Evolutionary conservation across 2,329 filamentous ascomycete species (phyloP).

Genomic region (Metarhizium humberi): DNA sequence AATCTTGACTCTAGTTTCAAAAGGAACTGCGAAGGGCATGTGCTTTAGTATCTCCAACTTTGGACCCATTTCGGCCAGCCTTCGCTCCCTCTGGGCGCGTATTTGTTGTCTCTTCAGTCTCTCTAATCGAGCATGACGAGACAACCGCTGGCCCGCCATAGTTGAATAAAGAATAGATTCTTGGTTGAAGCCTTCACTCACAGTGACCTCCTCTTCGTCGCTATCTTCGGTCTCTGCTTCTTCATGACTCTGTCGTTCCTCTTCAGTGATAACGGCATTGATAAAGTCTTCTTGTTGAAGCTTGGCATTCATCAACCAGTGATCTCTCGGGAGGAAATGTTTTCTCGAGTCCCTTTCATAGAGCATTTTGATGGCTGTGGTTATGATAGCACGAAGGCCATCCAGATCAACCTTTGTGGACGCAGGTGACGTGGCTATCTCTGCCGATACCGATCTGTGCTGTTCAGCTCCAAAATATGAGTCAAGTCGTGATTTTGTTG

Average conservation of each 20-base stretch:
- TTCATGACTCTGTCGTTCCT: conserved; percentile 64
- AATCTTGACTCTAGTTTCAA: conserved; percentile 81
- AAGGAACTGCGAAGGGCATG: conserved; percentile 95
- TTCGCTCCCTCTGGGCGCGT: conserved; percentile 57
- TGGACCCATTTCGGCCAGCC: conserved; percentile 71
- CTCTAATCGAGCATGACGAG: conserved; percentile 56
- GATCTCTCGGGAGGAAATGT: conserved; percentile 69
- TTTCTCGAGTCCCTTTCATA: conserved; percentile 90
- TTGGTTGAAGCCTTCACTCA: conserved; percentile 24
- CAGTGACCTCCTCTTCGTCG: conserved; percentile 16
- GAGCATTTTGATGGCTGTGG: conserved; percentile 72
- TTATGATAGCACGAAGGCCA: conserved; percentile 71
- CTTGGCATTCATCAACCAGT: conserved; percentile 87
- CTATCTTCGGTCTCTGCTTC: conserved; percentile 19
- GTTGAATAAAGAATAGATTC: conserved; percentile 21
- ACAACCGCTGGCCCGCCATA: conserved; percentile 46
- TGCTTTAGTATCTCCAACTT: conserved; percentile 86
- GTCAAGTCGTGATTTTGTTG: conserved; percentile 17
- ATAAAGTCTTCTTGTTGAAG: conserved; percentile 90
- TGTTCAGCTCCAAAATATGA: conserved; percentile 16
- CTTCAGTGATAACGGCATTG: conserved; percentile 75
- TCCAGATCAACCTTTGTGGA: conserved; percentile 51
- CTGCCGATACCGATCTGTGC: background rate
- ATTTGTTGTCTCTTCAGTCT: conserved; percentile 54
- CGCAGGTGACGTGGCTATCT: background rate